phyloP scores from a whole-genome alignment of 306 rosid species.

The Pueraria montana region DNA sequence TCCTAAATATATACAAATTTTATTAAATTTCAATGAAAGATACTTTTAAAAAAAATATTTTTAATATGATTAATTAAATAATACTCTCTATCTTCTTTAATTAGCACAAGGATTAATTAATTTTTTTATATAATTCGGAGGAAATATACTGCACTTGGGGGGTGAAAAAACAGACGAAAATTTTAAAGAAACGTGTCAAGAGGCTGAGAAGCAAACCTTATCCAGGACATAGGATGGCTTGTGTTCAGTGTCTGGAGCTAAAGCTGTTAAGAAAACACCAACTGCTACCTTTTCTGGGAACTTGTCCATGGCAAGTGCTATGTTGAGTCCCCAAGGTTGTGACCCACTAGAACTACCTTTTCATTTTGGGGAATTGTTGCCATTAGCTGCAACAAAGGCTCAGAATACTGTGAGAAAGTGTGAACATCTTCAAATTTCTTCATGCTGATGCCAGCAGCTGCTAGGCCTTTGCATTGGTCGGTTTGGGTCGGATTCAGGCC shows the following conservation, averaged over 20 bases:
- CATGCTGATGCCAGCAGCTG: conserved; percentile 64
- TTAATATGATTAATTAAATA: no score
- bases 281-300: conserved; percentile 61
- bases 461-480: no score
- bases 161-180: no score
- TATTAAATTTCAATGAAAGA: no score
- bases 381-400: conserved; percentile 66
- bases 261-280: conserved; percentile 73
- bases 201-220: conserved; percentile 52
- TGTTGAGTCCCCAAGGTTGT: conserved; percentile 75
- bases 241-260: conserved; percentile 63
- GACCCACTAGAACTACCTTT: conserved; percentile 76
- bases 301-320: conserved; percentile 75
- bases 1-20: no score
- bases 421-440: conserved; percentile 58
- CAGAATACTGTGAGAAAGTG: conserved; percentile 54
- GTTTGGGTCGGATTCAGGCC: no score
- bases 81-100: no score
- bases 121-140: no score
- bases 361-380: conserved; percentile 53
- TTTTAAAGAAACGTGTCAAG: no score
- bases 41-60: no score
- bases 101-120: no score
- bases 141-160: no score
- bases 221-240: conserved; percentile 62